Evolutionary conservation across 176 grass and related monocot genomes (phyloP).

Genomic region (Aechmea fasciata): DNA sequence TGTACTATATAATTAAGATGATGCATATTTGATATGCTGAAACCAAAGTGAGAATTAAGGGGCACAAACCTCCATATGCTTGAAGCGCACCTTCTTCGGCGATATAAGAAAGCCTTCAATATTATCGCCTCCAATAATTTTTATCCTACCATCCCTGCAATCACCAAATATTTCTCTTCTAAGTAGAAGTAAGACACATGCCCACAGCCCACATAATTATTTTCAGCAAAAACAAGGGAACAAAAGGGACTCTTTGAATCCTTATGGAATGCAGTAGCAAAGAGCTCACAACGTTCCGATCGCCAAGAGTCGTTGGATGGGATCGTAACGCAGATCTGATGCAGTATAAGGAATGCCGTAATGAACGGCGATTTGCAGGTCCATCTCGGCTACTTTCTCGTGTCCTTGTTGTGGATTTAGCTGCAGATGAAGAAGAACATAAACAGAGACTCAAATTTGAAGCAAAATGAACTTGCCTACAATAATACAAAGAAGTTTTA

Average conservation of each 20-base stretch:
- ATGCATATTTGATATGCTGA: too few relatives aligned
- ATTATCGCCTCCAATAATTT: slow-evolving; percentile 81
- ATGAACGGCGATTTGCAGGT: slow-evolving; percentile 60
- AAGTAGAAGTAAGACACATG: background rate
- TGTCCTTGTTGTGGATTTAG: background rate
- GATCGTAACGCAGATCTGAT: slow-evolving; percentile 68
- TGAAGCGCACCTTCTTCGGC: slow-evolving; percentile 72
- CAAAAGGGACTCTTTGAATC: background rate
- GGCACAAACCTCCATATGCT: slow-evolving; percentile 65
- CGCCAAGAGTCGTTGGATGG: slow-evolving; percentile 79
- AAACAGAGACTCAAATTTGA: slow-evolving; percentile 2
- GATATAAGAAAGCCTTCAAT: slow-evolving; percentile 79
- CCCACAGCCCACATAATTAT: background rate
- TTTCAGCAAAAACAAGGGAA: background rate
- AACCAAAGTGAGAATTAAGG: background rate
- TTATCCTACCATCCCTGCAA: slow-evolving; percentile 91
- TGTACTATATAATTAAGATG: too few relatives aligned
- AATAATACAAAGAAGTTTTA: background rate
- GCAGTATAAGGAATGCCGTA: slow-evolving; percentile 76
- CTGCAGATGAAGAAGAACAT: slow-evolving; percentile 13
- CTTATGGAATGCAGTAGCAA: background rate
- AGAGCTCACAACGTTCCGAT: slow-evolving; percentile 71
- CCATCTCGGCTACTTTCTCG: slow-evolving; percentile 26
- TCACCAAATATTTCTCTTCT: background rate
- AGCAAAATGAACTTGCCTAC: background rate